Percentiles rank a stretch among this genome's conserved stretches.
phyloP scores from a whole-genome alignment of 768 basidiomycete species.

The Boletus sp. region DNA sequence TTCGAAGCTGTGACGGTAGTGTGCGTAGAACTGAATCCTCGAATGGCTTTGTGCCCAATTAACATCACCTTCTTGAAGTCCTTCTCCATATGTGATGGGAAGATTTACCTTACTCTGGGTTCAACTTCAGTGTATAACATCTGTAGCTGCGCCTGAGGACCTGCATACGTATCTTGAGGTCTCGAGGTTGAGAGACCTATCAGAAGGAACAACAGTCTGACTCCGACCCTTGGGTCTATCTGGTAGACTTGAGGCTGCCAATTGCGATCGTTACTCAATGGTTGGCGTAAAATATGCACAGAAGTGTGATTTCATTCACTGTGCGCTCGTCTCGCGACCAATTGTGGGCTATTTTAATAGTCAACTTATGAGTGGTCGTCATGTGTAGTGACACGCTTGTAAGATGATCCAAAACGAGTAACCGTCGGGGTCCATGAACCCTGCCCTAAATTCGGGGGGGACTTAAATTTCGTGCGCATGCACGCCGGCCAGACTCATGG shows the following conservation, averaged over 20 bases:
- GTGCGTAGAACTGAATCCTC: neutral
- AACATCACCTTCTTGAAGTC: neutral
- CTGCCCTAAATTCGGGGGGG: conserved; percentile 40
- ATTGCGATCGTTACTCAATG: too few relatives aligned
- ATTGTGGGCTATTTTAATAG: too few relatives aligned
- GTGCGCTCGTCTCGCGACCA: too few relatives aligned
- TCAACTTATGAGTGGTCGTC: too few relatives aligned
- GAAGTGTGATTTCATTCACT: neutral
- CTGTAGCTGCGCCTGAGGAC: neutral
- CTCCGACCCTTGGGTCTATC: neutral
- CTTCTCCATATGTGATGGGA: neutral
- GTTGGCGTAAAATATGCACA: neutral
- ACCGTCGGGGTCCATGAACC: neutral
- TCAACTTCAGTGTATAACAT: neutral
- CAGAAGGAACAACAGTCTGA: neutral
- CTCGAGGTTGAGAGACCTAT: neutral
- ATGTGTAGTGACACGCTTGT: neutral
- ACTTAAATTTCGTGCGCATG: conserved; percentile 32
- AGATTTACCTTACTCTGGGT: neutral
- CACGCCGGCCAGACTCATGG: conserved; percentile 30
- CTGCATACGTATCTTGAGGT: neutral
- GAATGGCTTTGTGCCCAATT: neutral
- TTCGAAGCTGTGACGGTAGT: conserved; percentile 50
- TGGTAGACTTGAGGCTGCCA: neutral
- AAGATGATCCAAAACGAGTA: conserved; percentile 9